Evolutionary conservation across 345 rosid species (phyloP), one percentile per base, ranked within the genome.

Genomic region (Rhodamnia rubescens): DNA sequence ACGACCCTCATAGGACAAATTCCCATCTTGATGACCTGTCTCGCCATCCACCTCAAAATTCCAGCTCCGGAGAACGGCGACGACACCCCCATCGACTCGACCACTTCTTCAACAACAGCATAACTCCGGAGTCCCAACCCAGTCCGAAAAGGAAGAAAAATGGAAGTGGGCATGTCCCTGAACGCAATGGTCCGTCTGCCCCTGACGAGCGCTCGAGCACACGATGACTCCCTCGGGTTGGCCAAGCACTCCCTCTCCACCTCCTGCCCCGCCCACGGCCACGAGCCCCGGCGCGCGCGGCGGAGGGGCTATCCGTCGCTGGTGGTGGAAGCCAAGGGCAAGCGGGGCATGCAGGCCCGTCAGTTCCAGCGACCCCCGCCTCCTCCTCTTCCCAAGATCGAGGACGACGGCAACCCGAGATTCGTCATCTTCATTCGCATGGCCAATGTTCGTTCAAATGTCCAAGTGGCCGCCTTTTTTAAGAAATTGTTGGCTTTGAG

Each of bases 351-450:
- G 95, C 91, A 90, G 53, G 87, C 94, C 27, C 97, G 97, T 86
- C 99, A 94, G 92, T 91, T 92, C 88, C 97, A 91, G 87, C 91
- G 93, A 81, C 87, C 93, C 9, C 93, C 93, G 2, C 85, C 92
- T 61, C 99, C 98, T 82, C 83, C 93, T 56, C 86, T 97, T 91
- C 99, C 99, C 86, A 95, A 94, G 91, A 87, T 97, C 91, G 98
- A 95, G 91, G 98, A 97, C 32, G 99, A 97, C 44, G 99, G 99
- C 44, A 94, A 94, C 89, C 99, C 98, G 74, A 91, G 90, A 69
- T 97, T 97, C 86, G 94, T 97, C 84, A 90, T 97, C 93, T 97
- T 95, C 93, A 93, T 97, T 74, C 94, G 98, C 85, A 93, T 91
- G 95, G 96, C 97, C 85, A 90, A 95, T 89, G 99, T 95, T 92